Evolutionary conservation across 148 eudicot genomes (phyloP).

Genomic region (Cornus florida): DNA sequence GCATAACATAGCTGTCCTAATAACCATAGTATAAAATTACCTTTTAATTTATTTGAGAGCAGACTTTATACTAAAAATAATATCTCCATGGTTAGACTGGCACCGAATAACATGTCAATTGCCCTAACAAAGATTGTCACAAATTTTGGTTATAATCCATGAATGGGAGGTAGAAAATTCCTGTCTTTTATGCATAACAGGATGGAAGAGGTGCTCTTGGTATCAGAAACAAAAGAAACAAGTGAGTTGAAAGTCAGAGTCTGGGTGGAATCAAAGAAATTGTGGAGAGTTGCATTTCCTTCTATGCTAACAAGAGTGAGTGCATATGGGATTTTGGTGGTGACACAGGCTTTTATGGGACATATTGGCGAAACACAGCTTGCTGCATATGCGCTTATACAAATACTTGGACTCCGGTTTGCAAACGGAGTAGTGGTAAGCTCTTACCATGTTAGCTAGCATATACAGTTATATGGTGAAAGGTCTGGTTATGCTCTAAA

Average conservation of each 20-base stretch:
- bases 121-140: too few species aligned
- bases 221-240: slow-evolving; percentile 15
- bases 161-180: too few species aligned
- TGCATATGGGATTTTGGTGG: slow-evolving; percentile 52
- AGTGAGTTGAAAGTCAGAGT: slow-evolving; percentile 33
- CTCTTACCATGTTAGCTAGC: neutral
- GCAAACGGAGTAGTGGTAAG: slow-evolving; percentile 58
- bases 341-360: slow-evolving; percentile 68
- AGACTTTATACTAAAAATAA: too few species aligned
- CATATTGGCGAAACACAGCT: slow-evolving; percentile 59
- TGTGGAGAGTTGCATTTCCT: slow-evolving; percentile 71
- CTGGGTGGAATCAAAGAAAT: slow-evolving; percentile 52
- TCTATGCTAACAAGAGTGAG: slow-evolving; percentile 51
- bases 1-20: too few species aligned
- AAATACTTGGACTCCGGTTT: slow-evolving; percentile 52
- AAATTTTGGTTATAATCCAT: too few species aligned
- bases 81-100: too few species aligned
- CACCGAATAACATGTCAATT: too few species aligned
- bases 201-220: slow-evolving; percentile 39
- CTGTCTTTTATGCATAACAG: slow-evolving; percentile 23
- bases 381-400: slow-evolving; percentile 72
- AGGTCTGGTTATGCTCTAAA: too few species aligned
- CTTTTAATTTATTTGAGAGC: too few species aligned
- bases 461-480: too few species aligned
- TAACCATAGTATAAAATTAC: too few species aligned